Conservation (phyloP, 176 grass and related monocot species). For the Hyparrhenia diplandra region DNA sequence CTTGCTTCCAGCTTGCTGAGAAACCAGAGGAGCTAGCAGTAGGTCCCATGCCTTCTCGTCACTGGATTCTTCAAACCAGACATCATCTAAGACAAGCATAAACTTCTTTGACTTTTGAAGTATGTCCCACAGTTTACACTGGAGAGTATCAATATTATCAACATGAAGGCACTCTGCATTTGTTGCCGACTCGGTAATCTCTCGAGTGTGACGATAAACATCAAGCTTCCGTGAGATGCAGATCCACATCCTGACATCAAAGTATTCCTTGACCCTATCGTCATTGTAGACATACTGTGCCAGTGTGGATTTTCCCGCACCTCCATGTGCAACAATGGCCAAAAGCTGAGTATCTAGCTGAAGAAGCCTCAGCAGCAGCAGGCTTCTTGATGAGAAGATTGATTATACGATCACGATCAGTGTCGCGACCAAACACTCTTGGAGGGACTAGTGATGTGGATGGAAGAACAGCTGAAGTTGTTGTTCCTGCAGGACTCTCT, state of each 20-base stretch:
- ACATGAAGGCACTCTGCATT: not conserved
- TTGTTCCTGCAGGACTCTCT: no score
- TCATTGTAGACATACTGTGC: conserved; percentile 15
- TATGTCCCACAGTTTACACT: not conserved
- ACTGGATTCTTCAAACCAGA: not conserved
- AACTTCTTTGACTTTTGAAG: not conserved
- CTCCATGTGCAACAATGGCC: not conserved
- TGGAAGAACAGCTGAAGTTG: not conserved
- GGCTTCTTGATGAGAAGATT: not conserved
- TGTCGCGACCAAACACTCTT: conserved; percentile 2
- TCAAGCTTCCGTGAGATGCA: not conserved
- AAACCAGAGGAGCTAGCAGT: conserved; percentile 1
- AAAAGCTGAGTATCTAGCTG: not conserved
- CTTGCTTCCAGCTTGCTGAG: not conserved
- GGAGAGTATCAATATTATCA: not conserved
- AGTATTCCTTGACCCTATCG: not conserved
- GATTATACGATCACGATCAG: not conserved
- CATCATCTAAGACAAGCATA: conserved; percentile 12
- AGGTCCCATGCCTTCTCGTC: not conserved
- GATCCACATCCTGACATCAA: conserved; percentile 20
- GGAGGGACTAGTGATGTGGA: not conserved
- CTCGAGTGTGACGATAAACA: not conserved
- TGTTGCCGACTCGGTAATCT: conserved; percentile 14
- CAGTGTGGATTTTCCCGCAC: not conserved
- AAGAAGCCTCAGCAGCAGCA: no score